Evolutionary conservation across 352 stramenopile genomes (phyloP).

Genomic region (Phytophthora megakarya): DNA sequence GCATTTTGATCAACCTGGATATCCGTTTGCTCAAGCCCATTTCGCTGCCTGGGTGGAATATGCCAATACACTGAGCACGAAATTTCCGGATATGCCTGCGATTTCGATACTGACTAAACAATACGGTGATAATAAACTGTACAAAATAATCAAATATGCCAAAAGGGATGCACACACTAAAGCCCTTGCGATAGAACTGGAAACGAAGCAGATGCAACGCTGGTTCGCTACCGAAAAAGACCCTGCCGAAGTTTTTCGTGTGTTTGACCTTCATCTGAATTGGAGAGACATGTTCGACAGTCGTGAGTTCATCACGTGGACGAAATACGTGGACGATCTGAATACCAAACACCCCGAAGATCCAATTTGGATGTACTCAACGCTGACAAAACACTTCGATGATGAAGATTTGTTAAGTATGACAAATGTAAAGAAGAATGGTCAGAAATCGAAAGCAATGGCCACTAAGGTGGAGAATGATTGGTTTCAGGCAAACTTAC

Average conservation of each 20-base stretch:
- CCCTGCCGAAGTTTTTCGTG: neutral
- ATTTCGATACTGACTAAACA: neutral
- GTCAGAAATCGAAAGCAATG: neutral
- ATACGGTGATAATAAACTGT: neutral
- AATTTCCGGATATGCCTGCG: neutral
- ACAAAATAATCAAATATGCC: neutral
- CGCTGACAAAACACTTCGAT: neutral
- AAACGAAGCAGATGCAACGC: neutral
- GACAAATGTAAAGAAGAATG: neutral
- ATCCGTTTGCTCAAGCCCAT: too few species aligned
- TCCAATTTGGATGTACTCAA: neutral
- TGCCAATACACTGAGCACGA: slow-evolving; percentile 2
- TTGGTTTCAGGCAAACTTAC: neutral
- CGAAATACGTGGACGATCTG: too few species aligned
- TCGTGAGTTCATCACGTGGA: neutral
- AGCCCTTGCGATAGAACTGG: neutral
- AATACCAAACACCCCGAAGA: neutral
- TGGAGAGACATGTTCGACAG: neutral
- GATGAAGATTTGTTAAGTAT: neutral
- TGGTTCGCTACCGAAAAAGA: neutral
- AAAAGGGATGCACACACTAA: neutral
- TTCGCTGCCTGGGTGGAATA: too few species aligned
- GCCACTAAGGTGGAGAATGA: neutral
- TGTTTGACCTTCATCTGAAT: neutral
- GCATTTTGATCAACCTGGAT: too few species aligned